Evolutionary conservation across 805 yeast species (phyloP).

Genomic region (Grigorovia humatica): DNA sequence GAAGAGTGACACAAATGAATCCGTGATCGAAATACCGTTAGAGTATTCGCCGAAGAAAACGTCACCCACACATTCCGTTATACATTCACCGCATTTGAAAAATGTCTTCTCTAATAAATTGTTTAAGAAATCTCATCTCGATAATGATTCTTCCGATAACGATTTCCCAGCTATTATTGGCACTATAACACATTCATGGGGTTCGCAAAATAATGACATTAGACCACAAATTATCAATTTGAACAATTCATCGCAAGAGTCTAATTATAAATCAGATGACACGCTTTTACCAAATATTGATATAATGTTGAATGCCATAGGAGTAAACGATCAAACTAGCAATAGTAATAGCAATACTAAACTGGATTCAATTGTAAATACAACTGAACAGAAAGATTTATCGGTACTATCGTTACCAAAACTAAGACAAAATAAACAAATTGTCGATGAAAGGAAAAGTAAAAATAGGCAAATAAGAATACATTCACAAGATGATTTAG

Average conservation of each 20-base stretch:
- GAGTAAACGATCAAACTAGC: no score
- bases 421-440: background rate
- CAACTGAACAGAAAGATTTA: background rate
- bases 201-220: constrained; percentile 9
- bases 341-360: no score
- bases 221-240: background rate
- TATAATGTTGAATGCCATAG: no score
- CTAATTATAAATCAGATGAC: no score
- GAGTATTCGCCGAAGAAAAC: background rate
- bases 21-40: background rate
- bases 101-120: background rate
- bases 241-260: background rate
- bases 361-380: background rate
- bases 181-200: constrained; percentile 44
- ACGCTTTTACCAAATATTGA: no score
- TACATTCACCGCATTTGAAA: background rate
- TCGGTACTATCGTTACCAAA: background rate
- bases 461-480: constrained; percentile 23
- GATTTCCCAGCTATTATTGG: constrained; percentile 33
- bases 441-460: constrained; percentile 7
- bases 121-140: background rate
- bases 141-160: background rate
- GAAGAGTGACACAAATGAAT: background rate
- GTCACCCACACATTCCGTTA: background rate
- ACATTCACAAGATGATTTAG: constrained; percentile 23